A percentile compares a stretch with the other conserved stretches of the same genome.
phyloP scores from a whole-genome alignment of 192 early-diverging fungal genomes.

The Coemansia sp. region DNA sequence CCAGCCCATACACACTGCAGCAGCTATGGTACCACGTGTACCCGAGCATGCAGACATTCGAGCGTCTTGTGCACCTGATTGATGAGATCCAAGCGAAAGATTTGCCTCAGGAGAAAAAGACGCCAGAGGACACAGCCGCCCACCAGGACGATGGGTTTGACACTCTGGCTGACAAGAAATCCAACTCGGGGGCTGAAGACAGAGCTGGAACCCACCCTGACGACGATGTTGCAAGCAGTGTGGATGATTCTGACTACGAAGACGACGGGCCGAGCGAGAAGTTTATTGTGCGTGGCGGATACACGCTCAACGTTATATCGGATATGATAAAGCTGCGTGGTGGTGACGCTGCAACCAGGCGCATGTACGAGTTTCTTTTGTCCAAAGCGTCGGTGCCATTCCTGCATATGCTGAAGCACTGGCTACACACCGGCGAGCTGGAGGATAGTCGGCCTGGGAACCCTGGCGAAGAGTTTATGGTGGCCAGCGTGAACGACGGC shows the following conservation, averaged over 20 bases:
- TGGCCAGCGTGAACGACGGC: conserved; percentile 67
- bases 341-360: conserved; percentile 69
- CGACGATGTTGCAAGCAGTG: background rate
- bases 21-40: conserved; percentile 89
- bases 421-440: conserved; percentile 90
- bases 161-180: conserved; percentile 23
- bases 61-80: conserved; percentile 56
- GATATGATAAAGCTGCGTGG: conserved; percentile 59
- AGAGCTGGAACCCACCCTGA: conserved; percentile 4
- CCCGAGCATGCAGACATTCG: conserved; percentile 66
- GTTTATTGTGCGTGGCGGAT: conserved; percentile 71
- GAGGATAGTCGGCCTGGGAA: conserved; percentile 59
- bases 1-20: conserved; percentile 77
- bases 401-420: conserved; percentile 74
- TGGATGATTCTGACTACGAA: conserved; percentile 26
- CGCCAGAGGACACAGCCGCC: background rate
- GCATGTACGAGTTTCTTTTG: conserved; percentile 79
- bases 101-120: conserved; percentile 23
- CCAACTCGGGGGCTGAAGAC: conserved; percentile 18
- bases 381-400: conserved; percentile 79
- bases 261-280: conserved; percentile 30
- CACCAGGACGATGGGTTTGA: conserved; percentile 22
- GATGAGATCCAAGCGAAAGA: conserved; percentile 50
- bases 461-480: conserved; percentile 88
- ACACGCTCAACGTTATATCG: conserved; percentile 73